These are phyloP conservation scores for Trifolium dubium DNA, from an alignment of 306 rosid species.

Conservation along the genomic window DNA sequence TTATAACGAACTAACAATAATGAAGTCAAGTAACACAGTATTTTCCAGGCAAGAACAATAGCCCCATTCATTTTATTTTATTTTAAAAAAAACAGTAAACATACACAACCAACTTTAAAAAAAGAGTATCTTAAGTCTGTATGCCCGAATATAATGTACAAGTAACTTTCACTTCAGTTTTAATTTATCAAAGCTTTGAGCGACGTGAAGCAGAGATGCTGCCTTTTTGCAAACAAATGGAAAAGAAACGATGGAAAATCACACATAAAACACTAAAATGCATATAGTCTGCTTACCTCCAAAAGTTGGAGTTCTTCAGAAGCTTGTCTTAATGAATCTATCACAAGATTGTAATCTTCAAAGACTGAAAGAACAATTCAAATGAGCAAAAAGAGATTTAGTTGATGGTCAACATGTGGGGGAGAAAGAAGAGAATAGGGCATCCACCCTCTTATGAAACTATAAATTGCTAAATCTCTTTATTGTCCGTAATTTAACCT, in stretches of 20 bases:
- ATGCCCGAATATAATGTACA: no score
- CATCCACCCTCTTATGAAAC: not conserved
- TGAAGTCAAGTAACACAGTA: constrained; percentile 16
- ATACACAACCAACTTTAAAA: no score
- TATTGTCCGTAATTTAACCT: no score
- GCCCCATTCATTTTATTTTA: not conserved
- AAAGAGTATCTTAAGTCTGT: no score
- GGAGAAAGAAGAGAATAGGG: not conserved
- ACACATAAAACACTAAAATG: constrained; percentile 9
- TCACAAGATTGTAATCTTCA: constrained; percentile 60
- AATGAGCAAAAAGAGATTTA: constrained; percentile 29
- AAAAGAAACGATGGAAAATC: not conserved
- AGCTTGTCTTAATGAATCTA: constrained; percentile 83
- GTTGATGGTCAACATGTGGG: not conserved
- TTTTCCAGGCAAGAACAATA: not conserved
- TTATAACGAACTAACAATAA: constrained; percentile 16
- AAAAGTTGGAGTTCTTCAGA: constrained; percentile 81
- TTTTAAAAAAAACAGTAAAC: not conserved
- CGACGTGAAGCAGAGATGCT: not conserved
- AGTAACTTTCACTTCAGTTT: no score
- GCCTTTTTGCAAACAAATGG: constrained; percentile 6
- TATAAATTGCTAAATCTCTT: not conserved
- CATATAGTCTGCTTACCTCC: constrained; percentile 65
- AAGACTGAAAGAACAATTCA: constrained; percentile 50
- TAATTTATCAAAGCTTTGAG: no score